phyloP scores from a whole-genome alignment of 768 basidiomycete genomes.

The Lactifluus echinatus region DNA sequence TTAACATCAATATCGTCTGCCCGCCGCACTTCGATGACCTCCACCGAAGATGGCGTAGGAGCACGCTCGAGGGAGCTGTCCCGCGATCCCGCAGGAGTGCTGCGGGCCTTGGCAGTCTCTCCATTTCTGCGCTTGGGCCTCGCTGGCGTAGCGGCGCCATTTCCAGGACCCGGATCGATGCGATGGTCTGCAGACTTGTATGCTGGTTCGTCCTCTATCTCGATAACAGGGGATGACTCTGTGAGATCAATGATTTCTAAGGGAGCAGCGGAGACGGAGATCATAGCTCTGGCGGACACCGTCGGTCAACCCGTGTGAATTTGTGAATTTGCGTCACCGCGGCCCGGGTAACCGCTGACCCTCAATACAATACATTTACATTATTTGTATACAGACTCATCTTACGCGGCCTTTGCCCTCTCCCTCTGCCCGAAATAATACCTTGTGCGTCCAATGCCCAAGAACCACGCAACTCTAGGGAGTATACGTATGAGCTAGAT shows the following conservation, averaged over 20 bases:
- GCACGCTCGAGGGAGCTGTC: not conserved
- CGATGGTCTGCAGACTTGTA: not conserved
- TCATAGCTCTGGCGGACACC: conserved; percentile 5
- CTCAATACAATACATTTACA: too few relatives aligned
- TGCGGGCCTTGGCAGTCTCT: not conserved
- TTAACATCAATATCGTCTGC: not conserved
- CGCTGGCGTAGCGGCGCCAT: not conserved
- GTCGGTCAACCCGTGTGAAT: not conserved
- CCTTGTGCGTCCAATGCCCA: conserved; percentile 30
- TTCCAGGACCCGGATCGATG: not conserved
- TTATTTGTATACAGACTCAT: not conserved
- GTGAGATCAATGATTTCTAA: conserved; percentile 20
- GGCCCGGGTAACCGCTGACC: not conserved
- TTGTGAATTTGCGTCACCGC: not conserved
- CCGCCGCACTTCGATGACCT: not conserved
- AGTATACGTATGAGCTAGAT: not conserved
- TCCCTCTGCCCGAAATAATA: conserved; percentile 26
- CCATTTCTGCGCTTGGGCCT: conserved; percentile 10
- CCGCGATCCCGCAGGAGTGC: not conserved
- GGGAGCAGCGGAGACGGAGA: not conserved
- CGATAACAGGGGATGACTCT: not conserved
- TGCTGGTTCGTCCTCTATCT: not conserved
- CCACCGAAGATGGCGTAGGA: not conserved
- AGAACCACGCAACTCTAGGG: conserved; percentile 33
- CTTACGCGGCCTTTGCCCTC: not conserved